A percentile compares a stretch with the other conserved stretches of the same genome.
phyloP scores from a whole-genome alignment of 2,329 filamentous ascomycete species.

The Fusarium brachygibbosum region DNA sequence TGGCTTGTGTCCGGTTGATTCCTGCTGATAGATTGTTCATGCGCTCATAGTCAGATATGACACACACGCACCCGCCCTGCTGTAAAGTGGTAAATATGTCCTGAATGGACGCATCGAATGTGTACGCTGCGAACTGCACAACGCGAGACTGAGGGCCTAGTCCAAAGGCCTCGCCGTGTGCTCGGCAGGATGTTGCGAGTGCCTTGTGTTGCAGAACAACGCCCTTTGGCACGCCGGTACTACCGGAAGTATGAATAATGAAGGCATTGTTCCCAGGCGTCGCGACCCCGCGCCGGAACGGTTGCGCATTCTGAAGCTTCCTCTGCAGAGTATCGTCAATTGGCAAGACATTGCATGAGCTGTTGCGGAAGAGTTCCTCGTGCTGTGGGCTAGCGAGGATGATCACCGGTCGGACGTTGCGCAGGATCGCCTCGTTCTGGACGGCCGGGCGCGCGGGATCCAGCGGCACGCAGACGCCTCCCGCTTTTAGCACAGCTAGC shows the following conservation, averaged over 20 bases:
- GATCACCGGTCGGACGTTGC: conserved; percentile 7
- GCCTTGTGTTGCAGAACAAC: conserved; percentile 51
- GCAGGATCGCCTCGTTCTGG: conserved; percentile 13
- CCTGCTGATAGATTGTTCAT: conserved; percentile 14
- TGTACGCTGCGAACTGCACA: conserved; percentile 13
- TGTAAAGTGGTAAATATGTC: conserved; percentile 13
- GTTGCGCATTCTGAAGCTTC: conserved; percentile 14
- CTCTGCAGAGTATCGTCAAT: conserved; percentile 13
- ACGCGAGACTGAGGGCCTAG: conserved; percentile 12
- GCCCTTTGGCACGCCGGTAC: conserved; percentile 58
- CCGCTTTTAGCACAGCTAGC: conserved; percentile 8
- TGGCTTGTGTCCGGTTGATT: conserved; percentile 14
- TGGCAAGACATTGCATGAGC: conserved; percentile 17
- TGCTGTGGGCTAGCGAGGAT: conserved; percentile 10
- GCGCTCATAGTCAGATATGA: conserved; percentile 14
- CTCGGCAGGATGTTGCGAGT: conserved; percentile 29
- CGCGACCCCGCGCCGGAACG: conserved; percentile 11
- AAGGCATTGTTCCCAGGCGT: conserved; percentile 16
- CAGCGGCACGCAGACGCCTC: conserved; percentile 1
- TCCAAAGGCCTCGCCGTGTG: conserved; percentile 15
- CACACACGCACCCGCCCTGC: conserved; percentile 8
- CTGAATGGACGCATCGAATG: conserved; percentile 11
- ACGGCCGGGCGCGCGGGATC: conserved; percentile 14
- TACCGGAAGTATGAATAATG: conserved; percentile 18
- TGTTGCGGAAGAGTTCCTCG: conserved; percentile 8